Evolutionary conservation across 2,329 filamentous ascomycete genomes (phyloP).

Genomic region (Diaporthe sp.): DNA sequence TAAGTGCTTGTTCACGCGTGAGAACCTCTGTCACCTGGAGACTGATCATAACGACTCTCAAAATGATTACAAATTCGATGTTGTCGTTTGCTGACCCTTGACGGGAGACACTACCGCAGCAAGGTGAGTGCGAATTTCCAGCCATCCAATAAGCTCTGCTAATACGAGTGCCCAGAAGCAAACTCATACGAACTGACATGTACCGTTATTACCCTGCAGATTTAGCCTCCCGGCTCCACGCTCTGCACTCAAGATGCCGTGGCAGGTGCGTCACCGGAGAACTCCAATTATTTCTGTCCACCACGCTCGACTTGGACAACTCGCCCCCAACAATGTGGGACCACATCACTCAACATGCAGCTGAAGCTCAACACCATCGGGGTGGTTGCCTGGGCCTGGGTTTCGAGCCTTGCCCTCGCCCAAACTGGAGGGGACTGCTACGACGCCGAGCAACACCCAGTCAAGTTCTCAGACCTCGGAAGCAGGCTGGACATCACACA

Average conservation of each 20-base stretch:
- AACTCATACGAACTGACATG: neutral
- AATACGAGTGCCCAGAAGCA: neutral
- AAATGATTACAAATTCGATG: neutral
- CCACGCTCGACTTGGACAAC: neutral
- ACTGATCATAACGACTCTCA: rapidly evolving
- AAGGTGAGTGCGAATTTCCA: no score
- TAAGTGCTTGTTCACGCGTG: neutral
- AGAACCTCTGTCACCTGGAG: neutral
- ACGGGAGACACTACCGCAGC: neutral
- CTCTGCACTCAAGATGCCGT: neutral
- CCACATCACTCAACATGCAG: neutral
- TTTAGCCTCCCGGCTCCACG: neutral
- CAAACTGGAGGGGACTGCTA: neutral
- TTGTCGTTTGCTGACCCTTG: neutral
- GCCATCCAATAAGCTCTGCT: neutral
- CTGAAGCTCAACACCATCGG: neutral
- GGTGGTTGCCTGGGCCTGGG: no score
- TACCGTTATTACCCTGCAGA: neutral
- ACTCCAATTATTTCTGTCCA: neutral
- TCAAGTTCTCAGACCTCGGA: constrained; percentile 1
- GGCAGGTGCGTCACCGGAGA: neutral
- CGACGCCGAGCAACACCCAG: neutral
- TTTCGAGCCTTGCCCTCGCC: neutral
- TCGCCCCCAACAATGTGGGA: neutral
- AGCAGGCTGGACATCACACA: neutral